Evolutionary conservation across 345 rosid species (phyloP), one percentile per base, ranked within the genome.

Genomic region (Viola odorata): DNA sequence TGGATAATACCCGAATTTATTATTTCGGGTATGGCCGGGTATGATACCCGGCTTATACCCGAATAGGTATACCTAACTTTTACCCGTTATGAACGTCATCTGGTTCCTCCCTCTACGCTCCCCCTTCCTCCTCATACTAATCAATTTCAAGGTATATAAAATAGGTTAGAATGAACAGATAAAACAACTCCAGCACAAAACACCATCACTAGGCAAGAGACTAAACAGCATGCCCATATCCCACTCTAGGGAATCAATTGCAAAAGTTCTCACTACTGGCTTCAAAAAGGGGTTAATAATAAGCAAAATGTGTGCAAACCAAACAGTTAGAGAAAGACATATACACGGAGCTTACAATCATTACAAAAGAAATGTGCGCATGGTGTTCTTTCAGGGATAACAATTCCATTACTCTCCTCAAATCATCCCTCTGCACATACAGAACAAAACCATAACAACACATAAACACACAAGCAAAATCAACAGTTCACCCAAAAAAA

Each of bases 301-400:
- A 23, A 23, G 32, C 12, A 47, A 47, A 47, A 11, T 11, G 13
- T 7, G 13, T 48, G 14, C n/a, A 15, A 16, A 48, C 32, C n/a
- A 14, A 40, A 45, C 4, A 17, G 50, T 37, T 12, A 45, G 50
- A 55, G 47, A 58, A 45, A 63, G 62, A 6, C 9, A 41, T 3
- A 50, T 48, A 3, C n/a, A n/a, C 41, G 32, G 55, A 37, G 62
- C 87, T 83, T 81, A 92, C 98, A 89, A 53, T 68, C 71, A 62
- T 87, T 83, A 76, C 98, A 92, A 81, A 75, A 92, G 65, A 70
- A 69, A 79, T 92, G 98, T 89, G 84, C 0, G 97, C 96, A 73
- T 87, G 95, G 63, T 87, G 96, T 66, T 92, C 97, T 59, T 82
- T 82, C 40, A 92, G 61, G 2, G 96, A 77, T 45, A 92, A 55